phyloP scores from a whole-genome alignment of 2,329 filamentous ascomycete species.

The Aspergillus transmontanensis region DNA sequence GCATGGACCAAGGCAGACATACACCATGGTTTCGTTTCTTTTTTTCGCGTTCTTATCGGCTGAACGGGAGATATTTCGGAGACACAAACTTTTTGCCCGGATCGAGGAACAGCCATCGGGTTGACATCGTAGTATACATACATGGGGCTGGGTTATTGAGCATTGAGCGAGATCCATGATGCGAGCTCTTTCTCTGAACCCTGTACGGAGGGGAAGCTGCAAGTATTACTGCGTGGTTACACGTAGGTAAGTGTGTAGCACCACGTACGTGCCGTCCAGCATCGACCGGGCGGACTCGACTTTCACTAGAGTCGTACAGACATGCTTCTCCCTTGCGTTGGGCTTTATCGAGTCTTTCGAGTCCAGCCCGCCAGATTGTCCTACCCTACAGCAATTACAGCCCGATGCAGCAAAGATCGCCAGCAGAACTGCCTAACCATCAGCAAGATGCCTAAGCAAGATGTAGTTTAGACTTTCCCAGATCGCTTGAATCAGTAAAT shows the following conservation, averaged over 20 bases:
- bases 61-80: not conserved
- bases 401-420: not conserved
- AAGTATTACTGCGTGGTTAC: not conserved
- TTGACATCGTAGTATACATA: not conserved
- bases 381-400: not conserved
- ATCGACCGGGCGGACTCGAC: not conserved
- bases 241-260: not conserved
- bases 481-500: not conserved
- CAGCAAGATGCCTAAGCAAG: not conserved
- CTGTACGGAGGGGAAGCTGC: not conserved
- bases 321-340: not conserved
- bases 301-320: not conserved
- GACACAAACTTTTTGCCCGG: not conserved
- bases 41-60: not conserved
- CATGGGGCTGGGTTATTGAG: slow-evolving; percentile 4
- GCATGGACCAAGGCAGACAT: slow-evolving; percentile 7
- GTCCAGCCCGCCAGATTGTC: not conserved
- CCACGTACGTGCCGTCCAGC: not conserved
- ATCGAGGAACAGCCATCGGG: not conserved
- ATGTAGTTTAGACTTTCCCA: not conserved
- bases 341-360: not conserved
- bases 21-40: not conserved
- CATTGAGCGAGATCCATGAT: not conserved
- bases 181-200: not conserved
- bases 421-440: not conserved